A percentile compares a stretch with the other conserved stretches of the same genome.
Conservation (phyloP, 139 green algal species). For the Marvania coccoides region DNA sequence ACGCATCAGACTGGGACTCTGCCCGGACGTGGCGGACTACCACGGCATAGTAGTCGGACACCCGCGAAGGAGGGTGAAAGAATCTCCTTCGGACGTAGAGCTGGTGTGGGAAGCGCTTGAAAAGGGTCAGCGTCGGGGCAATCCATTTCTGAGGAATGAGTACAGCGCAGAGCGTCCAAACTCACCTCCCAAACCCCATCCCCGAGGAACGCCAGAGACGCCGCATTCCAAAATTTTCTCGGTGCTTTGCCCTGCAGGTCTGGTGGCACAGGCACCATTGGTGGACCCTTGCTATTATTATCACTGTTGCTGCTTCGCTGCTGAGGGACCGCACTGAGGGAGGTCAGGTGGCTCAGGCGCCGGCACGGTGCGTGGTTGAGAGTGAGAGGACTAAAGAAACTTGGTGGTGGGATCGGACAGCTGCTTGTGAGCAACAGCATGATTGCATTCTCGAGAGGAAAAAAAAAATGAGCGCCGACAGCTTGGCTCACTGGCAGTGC, state of each 20-base stretch:
- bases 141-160: background rate
- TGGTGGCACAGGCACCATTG: conserved; percentile 4
- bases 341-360: background rate
- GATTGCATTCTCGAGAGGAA: too few species aligned
- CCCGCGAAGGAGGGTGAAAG: conserved; percentile 33
- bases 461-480: too few species aligned
- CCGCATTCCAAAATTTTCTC: conserved; percentile 33
- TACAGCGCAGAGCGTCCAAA: background rate
- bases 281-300: background rate
- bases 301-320: background rate
- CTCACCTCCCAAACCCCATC: conserved; percentile 51
- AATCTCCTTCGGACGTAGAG: conserved; percentile 44
- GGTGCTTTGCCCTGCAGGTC: conserved; percentile 26
- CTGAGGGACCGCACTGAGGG: background rate
- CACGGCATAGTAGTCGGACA: conserved; percentile 29
- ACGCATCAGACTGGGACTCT: conserved; percentile 38
- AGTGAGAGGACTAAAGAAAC: background rate
- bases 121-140: background rate
- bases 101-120: conserved; percentile 8
- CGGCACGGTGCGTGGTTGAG: background rate
- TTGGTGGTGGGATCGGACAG: too few species aligned
- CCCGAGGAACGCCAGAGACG: conserved; percentile 44
- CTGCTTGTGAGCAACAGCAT: background rate
- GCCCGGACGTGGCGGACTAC: conserved; percentile 42
- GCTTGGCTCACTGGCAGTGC: too few species aligned